A percentile compares a stretch with the other conserved stretches of the same genome.
phyloP scores from a whole-genome alignment of 148 eudicot genomes.

The Rhododendron ovatum region DNA sequence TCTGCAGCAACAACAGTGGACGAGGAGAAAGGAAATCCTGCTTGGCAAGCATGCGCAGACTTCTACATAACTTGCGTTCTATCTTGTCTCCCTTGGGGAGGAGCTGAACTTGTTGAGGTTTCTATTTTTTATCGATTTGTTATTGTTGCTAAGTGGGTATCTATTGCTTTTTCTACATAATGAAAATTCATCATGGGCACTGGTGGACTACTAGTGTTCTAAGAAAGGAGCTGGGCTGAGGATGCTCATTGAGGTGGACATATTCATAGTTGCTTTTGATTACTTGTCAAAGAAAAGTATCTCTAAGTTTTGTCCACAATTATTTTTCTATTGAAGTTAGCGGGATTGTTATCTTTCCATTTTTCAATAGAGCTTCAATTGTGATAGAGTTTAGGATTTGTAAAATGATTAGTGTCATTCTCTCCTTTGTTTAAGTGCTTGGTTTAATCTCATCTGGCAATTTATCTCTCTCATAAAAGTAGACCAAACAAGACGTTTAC shows the following conservation, averaged over 20 bases:
- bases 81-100: slow-evolving; percentile 99
- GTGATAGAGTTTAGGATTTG: background rate
- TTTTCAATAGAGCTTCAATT: background rate
- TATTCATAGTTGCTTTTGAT: background rate
- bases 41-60: slow-evolving; percentile 99
- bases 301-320: background rate
- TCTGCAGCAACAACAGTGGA: slow-evolving; percentile 97
- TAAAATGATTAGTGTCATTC: background rate
- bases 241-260: background rate
- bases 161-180: background rate
- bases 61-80: slow-evolving; percentile 79
- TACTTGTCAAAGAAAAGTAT: background rate
- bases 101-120: slow-evolving; percentile 93
- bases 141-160: background rate
- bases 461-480: background rate
- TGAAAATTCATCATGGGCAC: background rate
- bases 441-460: background rate
- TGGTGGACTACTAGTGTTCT: background rate
- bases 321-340: background rate
- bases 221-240: background rate
- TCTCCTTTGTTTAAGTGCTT: background rate
- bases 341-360: background rate
- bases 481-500: background rate
- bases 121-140: background rate
- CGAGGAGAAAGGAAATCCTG: slow-evolving; percentile 96